phyloP scores from a whole-genome alignment of 2,329 filamentous ascomycete genomes.

The Trichoderma koningii region DNA sequence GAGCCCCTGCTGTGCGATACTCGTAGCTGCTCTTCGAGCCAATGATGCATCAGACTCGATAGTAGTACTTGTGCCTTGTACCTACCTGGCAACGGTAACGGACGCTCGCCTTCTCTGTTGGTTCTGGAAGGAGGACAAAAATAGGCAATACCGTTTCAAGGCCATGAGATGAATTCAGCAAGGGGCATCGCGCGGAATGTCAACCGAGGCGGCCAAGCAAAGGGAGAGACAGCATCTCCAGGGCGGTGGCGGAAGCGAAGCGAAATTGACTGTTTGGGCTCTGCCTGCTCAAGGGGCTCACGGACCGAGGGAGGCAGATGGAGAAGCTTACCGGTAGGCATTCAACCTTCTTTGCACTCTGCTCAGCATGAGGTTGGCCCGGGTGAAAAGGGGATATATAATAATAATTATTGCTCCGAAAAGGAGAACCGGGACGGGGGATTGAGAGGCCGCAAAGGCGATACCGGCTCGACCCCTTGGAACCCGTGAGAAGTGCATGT shows the following conservation, averaged over 20 bases:
- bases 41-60: background rate
- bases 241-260: conserved; percentile 5
- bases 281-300: background rate
- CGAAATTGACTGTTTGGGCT: conserved; percentile 3
- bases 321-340: conserved; percentile 5
- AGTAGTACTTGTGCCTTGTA: background rate
- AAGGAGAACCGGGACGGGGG: no score
- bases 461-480: no score
- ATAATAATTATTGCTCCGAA: background rate
- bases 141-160: background rate
- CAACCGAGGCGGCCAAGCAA: background rate
- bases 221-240: conserved; percentile 2
- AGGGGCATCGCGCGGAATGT: background rate
- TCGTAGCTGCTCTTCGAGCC: background rate
- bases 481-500: no score
- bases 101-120: background rate
- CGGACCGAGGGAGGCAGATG: background rate
- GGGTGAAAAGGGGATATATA: background rate
- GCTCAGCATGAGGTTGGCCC: background rate
- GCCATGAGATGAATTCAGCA: background rate
- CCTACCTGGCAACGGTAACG: no score
- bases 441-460: no score
- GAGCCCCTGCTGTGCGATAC: background rate
- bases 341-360: background rate
- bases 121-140: conserved; percentile 7